Base-by-base conservation (phyloP, 2,329 filamentous ascomycete species). In the Lanzia echinophila region DNA sequence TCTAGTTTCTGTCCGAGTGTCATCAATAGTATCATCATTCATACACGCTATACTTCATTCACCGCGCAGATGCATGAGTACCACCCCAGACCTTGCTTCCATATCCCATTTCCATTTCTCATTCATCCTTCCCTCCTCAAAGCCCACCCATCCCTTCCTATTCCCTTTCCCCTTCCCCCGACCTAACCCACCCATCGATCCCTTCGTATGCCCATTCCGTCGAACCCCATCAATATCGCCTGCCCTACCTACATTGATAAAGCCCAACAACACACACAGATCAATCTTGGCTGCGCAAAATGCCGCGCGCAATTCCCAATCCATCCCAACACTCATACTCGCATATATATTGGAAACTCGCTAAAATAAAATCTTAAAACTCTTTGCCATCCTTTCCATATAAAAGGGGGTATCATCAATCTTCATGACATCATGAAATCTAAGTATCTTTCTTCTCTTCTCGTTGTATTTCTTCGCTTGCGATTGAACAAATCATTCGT, bases 361-460 rank as follows among this genome's bases (percentile, higher is more conserved):
- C n/a, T 47, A 47, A 51, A 51, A 38, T 33, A n/a, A 52, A 52
- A 47, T 17, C 42, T 47, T 44, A 38, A 34, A 52, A 52, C 32
- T 47, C 42, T 47, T 38, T 52, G 42, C 44, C 42, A 33, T 52
- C 50, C 50, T 52, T 52, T 52, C 50, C 50, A 47, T 39, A 33
- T 20, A 42, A 19, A 52, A 41, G 43, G 50, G 50, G 50, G 43
- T 53, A 42, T 42, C 39, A 47, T 53, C 43, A 44, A 19, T 47
- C 47, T 47, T 47, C 50, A 53, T 53, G 50, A 22, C 33, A 53
- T 53, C 50, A 53, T 53, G 50, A 53, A 53, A 53, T 53, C 50
- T 53, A 53, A 28, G 43, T 47, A 33, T 52, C 43, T 46, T 28
- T 47, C 22, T 32, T 39, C 28, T 41, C 22, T 47, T 24, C 32